Percentiles rank a stretch among this genome's conserved stretches.
phyloP scores from a whole-genome alignment of 495 filamentous ascomycete genomes.

The Xylaria castorea region DNA sequence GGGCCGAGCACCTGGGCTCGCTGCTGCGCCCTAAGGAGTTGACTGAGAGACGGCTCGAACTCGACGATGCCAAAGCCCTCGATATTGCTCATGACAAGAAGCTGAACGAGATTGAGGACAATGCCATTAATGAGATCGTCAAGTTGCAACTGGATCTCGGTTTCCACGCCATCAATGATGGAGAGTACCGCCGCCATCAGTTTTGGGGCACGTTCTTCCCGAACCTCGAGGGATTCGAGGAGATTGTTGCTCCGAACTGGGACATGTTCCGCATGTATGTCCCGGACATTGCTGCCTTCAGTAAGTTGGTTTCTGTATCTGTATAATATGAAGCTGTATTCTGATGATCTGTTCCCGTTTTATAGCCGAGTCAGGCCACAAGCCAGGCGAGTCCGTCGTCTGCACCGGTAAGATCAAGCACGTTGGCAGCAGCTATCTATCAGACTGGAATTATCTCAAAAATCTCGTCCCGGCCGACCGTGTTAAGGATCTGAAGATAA shows the following conservation, averaged over 20 bases:
- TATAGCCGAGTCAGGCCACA: slow-evolving; percentile 64
- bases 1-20: slow-evolving; percentile 76
- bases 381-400: slow-evolving; percentile 69
- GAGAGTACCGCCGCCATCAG: slow-evolving; percentile 68
- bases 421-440: slow-evolving; percentile 65
- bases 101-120: slow-evolving; percentile 59
- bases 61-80: slow-evolving; percentile 50
- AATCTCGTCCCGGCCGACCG: slow-evolving; percentile 60
- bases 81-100: slow-evolving; percentile 44
- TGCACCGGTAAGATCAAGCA: slow-evolving; percentile 76
- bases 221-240: slow-evolving; percentile 68
- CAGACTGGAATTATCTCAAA: slow-evolving; percentile 70
- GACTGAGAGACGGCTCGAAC: slow-evolving; percentile 58
- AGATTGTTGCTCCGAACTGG: slow-evolving; percentile 62
- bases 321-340: neutral
- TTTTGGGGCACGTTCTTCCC: slow-evolving; percentile 70
- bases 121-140: slow-evolving; percentile 66
- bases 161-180: slow-evolving; percentile 68
- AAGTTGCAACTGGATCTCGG: slow-evolving; percentile 67
- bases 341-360: slow-evolving; percentile 24
- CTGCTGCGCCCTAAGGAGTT: slow-evolving; percentile 69
- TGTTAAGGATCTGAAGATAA: slow-evolving; percentile 67
- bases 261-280: slow-evolving; percentile 71
- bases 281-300: slow-evolving; percentile 73
- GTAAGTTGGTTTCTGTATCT: slow-evolving; percentile 30